phyloP scores from a whole-genome alignment of 768 basidiomycete genomes.

The Rhodotorula taiwanensis region DNA sequence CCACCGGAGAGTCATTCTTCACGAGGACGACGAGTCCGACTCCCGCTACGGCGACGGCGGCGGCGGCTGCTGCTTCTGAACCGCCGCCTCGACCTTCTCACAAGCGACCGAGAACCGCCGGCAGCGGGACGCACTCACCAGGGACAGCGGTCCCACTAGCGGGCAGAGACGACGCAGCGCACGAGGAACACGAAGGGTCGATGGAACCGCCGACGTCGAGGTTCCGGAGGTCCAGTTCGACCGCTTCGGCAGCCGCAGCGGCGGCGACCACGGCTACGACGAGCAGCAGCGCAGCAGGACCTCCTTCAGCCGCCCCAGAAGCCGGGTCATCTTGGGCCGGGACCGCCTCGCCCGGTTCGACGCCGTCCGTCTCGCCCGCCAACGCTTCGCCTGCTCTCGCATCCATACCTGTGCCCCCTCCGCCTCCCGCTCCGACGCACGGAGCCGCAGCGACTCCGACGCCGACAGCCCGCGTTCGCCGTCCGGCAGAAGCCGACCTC shows the following conservation, averaged over 20 bases:
- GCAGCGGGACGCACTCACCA: no score
- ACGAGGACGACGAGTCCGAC: background rate
- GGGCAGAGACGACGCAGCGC: background rate
- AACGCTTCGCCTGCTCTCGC: background rate
- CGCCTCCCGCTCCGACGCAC: constrained; percentile 4
- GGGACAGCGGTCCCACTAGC: no score
- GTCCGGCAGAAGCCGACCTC: background rate
- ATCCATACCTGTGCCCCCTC: background rate
- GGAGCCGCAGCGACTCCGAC: background rate
- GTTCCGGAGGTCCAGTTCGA: background rate
- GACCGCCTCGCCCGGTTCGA: background rate
- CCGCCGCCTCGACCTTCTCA: background rate
- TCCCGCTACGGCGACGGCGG: no score
- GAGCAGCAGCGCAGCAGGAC: background rate
- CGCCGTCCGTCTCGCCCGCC: background rate
- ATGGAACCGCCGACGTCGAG: constrained; percentile 7
- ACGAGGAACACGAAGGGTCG: constrained; percentile 7
- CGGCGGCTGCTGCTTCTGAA: no score
- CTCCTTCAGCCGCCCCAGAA: background rate
- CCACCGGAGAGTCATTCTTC: no score
- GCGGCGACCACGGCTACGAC: no score
- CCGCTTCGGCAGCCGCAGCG: background rate
- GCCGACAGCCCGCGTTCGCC: background rate
- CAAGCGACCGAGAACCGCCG: constrained; percentile 6
- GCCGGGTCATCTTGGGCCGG: background rate